Conservation (phyloP, 1,284 basidiomycete species). For the Coniferiporia weirii region DNA sequence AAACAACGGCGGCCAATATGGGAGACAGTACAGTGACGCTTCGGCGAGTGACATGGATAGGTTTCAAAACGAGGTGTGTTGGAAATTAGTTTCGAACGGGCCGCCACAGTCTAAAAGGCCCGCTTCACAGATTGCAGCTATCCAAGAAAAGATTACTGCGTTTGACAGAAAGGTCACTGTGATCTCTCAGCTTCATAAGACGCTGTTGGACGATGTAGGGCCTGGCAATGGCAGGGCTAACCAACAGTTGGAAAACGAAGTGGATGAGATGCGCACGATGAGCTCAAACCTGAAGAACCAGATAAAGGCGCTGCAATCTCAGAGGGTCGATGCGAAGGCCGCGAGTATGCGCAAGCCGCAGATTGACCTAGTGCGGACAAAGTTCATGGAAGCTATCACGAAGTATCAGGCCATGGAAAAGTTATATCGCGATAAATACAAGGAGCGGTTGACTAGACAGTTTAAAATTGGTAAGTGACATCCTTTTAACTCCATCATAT, state of each 20-base stretch:
- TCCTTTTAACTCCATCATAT: not conserved
- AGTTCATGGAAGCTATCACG: constrained; percentile 83
- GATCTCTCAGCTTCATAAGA: constrained; percentile 69
- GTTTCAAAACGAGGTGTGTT: constrained; percentile 69
- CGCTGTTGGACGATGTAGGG: constrained; percentile 75
- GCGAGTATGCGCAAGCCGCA: constrained; percentile 27
- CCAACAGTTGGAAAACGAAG: constrained; percentile 65
- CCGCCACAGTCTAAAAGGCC: too few relatives aligned
- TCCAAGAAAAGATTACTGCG: constrained; percentile 5
- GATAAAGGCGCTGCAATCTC: constrained; percentile 74
- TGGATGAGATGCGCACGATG: constrained; percentile 73
- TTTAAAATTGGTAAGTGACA: constrained; percentile 78
- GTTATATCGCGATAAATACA: constrained; percentile 88
- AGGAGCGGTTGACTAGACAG: constrained; percentile 92
- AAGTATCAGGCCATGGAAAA: constrained; percentile 90
- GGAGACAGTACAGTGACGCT: constrained; percentile 37
- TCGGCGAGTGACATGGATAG: constrained; percentile 55
- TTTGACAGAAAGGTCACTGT: constrained; percentile 69
- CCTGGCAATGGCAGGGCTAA: constrained; percentile 60
- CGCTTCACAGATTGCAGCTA: not conserved
- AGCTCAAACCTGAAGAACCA: constrained; percentile 72
- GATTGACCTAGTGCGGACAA: constrained; percentile 74
- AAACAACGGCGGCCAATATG: constrained; percentile 51
- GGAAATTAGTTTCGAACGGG: not conserved
- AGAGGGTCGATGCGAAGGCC: constrained; percentile 59